Base-by-base conservation (phyloP, 2,329 filamentous ascomycete species). In the Neonectria coccinea region DNA sequence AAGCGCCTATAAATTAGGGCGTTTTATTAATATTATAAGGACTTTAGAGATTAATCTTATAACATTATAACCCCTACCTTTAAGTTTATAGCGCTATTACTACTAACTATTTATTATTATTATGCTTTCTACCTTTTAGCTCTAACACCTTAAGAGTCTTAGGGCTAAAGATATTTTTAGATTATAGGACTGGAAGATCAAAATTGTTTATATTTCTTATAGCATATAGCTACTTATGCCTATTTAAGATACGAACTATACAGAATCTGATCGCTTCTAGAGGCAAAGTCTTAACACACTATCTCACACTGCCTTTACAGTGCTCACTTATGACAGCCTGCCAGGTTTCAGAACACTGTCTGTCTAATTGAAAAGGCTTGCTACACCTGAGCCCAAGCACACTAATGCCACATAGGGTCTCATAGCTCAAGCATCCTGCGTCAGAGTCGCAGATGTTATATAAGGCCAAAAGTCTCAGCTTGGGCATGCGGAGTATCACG, bases 371-470 rank as follows among this genome's bases (percentile, higher is more conserved):
- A 12, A 64, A 64, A 7, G 36, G 29, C 51, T 45, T 45, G 5
- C 29, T 60, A n/a, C 56, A 64, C 20, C 36, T 33, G 1, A 51
- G 18, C 14, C 51, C 45, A 1, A 60, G n/a, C 18, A 39, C 7
- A 18, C 6, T 10, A 22, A 33, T 18, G 1, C n/a, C n/a, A 3
- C 20, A 4, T 3, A 11, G 8, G 14, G 51, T 10, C 5, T 60
- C 45, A 6, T 64, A 64, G 29, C 11, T 53, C 5, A 64, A 60
- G 9, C 16, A 20, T 5, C 42, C 62, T 11, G 27, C n/a, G 6
- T 27, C 7, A 29, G 16, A 18, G 18, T 27, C 27, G 11, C 18
- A 22, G 2, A 27, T 31, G 11, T 33, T 39, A 16, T 65, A 65
- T 7, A 57, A 10, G n/a, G 47, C 39, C 1, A 65, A 33, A 1